Evolutionary conservation across 192 early-diverging fungal genomes (phyloP).

Genomic region (Umbelopsis ramanniana): DNA sequence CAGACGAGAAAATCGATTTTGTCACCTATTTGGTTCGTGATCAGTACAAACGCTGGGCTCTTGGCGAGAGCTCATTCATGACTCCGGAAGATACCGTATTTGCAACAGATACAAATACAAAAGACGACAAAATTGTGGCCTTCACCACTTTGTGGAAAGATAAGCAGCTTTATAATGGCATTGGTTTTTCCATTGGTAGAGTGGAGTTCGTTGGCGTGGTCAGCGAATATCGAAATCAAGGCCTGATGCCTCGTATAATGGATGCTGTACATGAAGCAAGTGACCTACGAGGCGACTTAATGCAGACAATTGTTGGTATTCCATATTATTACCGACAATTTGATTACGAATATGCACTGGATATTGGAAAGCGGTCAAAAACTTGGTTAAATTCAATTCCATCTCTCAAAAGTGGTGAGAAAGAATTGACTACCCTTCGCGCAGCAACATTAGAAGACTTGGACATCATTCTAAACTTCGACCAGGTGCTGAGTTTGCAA

Average conservation of each 20-base stretch:
- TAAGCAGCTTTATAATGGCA: not conserved
- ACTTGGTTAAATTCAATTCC: not conserved
- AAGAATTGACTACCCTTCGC: not conserved
- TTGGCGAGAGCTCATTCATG: not conserved
- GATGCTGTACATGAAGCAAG: not conserved
- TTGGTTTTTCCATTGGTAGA: not conserved
- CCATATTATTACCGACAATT: conserved; percentile 40
- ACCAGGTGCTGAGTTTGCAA: not conserved
- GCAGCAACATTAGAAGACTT: not conserved
- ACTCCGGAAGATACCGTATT: not conserved
- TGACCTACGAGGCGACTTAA: not conserved
- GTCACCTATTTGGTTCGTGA: not conserved
- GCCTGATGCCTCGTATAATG: not conserved
- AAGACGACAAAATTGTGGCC: not conserved
- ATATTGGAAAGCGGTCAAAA: not conserved
- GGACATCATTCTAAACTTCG: not conserved
- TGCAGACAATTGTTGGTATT: conserved; percentile 39
- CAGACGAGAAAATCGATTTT: not conserved
- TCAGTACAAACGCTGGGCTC: not conserved
- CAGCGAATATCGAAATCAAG: not conserved
- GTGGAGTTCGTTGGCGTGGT: not conserved
- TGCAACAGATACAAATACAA: not conserved
- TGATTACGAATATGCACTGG: conserved; percentile 39
- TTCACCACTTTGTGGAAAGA: not conserved
- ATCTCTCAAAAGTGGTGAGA: not conserved